Conservation (phyloP, 257 asterid genomes). For the Nicotiana attenuata region DNA sequence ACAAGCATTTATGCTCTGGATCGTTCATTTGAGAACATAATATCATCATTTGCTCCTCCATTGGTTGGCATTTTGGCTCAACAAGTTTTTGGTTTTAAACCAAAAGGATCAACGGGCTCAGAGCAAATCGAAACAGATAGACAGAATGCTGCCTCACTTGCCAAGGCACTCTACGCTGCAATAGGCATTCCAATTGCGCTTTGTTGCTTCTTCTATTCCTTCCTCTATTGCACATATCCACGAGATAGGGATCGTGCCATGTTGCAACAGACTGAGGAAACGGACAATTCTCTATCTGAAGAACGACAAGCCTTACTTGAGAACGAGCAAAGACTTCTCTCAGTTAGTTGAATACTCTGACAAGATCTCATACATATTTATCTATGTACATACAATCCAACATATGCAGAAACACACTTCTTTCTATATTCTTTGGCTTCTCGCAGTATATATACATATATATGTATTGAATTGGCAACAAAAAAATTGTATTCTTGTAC, state of each 20-base stretch:
- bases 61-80: constrained; percentile 74
- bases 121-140: constrained; percentile 25
- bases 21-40: constrained; percentile 48
- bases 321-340: constrained; percentile 45
- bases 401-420: not conserved
- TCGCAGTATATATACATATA: too few relatives aligned
- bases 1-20: constrained; percentile 23
- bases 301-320: constrained; percentile 26
- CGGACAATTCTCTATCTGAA: constrained; percentile 15
- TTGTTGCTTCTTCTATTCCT: constrained; percentile 53
- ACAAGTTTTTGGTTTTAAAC: constrained; percentile 61
- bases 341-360: constrained; percentile 8
- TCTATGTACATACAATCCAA: not conserved
- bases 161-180: constrained; percentile 86
- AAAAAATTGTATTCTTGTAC: not conserved
- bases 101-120: constrained; percentile 19
- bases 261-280: constrained; percentile 31
- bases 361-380: not conserved
- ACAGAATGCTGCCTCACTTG: constrained; percentile 78
- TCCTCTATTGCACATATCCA: constrained; percentile 20
- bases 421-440: not conserved
- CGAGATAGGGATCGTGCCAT: constrained; percentile 50
- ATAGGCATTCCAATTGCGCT: constrained; percentile 72
- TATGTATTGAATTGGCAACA: not conserved
- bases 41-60: constrained; percentile 87